These are phyloP conservation scores for Yarrowia sp. DNA, from an alignment of 805 yeast species.

Conservation along the genomic window DNA sequence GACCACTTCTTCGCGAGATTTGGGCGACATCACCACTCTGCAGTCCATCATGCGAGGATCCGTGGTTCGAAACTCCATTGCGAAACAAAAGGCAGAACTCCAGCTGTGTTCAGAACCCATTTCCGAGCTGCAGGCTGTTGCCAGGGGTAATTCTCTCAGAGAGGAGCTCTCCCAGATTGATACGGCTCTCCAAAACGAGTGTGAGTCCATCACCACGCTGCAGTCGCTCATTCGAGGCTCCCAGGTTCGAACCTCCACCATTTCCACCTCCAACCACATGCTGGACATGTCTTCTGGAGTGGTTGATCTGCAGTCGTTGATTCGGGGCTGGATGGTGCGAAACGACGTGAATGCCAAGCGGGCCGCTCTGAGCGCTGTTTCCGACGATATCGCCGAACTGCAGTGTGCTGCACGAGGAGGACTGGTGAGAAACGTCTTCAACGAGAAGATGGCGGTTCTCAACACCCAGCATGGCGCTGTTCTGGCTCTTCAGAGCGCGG, in stretches of 20 bases:
- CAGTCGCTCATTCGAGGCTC: slow-evolving; percentile 17
- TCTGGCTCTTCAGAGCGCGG: not conserved
- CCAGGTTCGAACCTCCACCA: not conserved
- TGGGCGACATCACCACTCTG: slow-evolving; percentile 35
- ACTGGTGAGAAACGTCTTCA: not conserved
- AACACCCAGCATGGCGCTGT: not conserved
- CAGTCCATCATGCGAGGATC: slow-evolving; percentile 58
- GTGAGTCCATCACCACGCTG: not conserved
- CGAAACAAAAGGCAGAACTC: slow-evolving; percentile 55
- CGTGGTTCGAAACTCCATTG: slow-evolving; percentile 42
- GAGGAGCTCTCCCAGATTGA: slow-evolving; percentile 43
- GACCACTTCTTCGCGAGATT: not conserved
- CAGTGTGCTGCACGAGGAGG: slow-evolving; percentile 27
- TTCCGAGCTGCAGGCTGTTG: slow-evolving; percentile 59
- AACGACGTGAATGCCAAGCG: not conserved
- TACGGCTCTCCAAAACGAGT: not conserved
- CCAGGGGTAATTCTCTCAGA: slow-evolving; percentile 60
- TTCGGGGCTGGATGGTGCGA: slow-evolving; percentile 56
- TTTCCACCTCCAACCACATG: slow-evolving; percentile 20
- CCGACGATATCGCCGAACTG: not conserved
- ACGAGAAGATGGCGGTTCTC: not conserved
- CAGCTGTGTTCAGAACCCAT: slow-evolving; percentile 55
- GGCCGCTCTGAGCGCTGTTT: not conserved
- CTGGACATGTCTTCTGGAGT: slow-evolving; percentile 45
- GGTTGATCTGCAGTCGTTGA: slow-evolving; percentile 59